Percentiles rank a stretch among this genome's conserved stretches.
These are phyloP conservation scores for Erysimum cheiranthoides DNA, from an alignment of 345 rosid genomes.

Conservation along the genomic window DNA sequence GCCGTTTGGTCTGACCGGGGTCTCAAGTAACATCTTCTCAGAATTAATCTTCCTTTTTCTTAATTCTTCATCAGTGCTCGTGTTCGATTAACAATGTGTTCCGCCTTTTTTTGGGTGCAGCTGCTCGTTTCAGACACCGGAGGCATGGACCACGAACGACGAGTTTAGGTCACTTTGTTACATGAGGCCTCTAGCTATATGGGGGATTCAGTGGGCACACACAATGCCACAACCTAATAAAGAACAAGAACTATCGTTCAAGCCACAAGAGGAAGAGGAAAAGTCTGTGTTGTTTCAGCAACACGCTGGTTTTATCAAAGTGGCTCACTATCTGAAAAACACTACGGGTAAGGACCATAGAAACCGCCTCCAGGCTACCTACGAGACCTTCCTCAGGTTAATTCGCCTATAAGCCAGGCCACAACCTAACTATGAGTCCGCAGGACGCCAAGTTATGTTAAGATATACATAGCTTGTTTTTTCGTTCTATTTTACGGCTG, in stretches of 20 bases:
- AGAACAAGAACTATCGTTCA: constrained; percentile 42
- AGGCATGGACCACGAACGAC: constrained; percentile 64
- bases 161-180: constrained; percentile 68
- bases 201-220: constrained; percentile 85
- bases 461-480: neutral
- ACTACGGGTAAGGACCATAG: constrained; percentile 50
- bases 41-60: neutral
- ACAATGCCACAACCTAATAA: constrained; percentile 50
- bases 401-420: constrained; percentile 36
- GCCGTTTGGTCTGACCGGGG: constrained; percentile 73
- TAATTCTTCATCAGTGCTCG: neutral
- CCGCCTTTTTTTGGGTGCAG: constrained; percentile 42
- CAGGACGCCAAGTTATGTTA: neutral
- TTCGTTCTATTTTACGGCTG: neutral
- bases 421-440: neutral
- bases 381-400: constrained; percentile 55
- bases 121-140: constrained; percentile 77
- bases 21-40: constrained; percentile 56
- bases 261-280: constrained; percentile 38
- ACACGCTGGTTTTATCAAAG: constrained; percentile 65
- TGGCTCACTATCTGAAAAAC: constrained; percentile 60
- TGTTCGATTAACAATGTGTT: neutral
- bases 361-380: constrained; percentile 53
- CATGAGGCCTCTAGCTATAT: constrained; percentile 84
- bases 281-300: constrained; percentile 49